Base-by-base conservation (phyloP, 2,329 filamentous ascomycete genomes). In the Scorias spongiosa region DNA sequence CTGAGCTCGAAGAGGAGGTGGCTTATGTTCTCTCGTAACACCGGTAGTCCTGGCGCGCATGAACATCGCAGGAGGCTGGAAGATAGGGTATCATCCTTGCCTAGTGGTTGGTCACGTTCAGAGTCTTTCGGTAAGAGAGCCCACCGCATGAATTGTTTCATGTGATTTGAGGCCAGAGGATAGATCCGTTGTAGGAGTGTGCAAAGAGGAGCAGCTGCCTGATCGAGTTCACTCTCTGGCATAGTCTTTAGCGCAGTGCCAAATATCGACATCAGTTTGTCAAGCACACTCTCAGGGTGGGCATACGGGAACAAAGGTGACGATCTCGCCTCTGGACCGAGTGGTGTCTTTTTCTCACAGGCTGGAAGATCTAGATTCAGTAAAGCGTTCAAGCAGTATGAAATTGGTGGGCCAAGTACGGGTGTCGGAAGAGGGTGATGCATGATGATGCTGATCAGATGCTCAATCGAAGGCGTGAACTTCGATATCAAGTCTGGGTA, bases 1-100 rank as follows among this genome's bases (percentile, higher is more conserved):
- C 87, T 94, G 26, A 96, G 71, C 50, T 93, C 83, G 59, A 93
- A 98, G 48, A 95, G 74, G 18, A 98, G 70, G 28, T 80, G 72
- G 0, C 83, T 84, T 42, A 93, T 81, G 14, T 76, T 75, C 40
- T 83, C 78, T 14, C 86, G 77, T 2, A 94, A 67, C 34, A 80
- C 78, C 0, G 84, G 77, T 0, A 83, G 74, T 38, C 77, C 63
- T 0, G 87, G 75, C 11, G 83, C 84, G 5, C 80, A 84, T 2
- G 84, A 86, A 36, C 91, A 76, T 44, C 78, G 76, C 42, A 98
- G 72, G 1, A 98, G 68, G 47, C 78, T 77, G 2, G 86, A 81
- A 1, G 89, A 74, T 0, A 96, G 67, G 0, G 80, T 83, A 26
- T 79, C 70, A 8, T 81, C 81, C 48, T 76, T 75, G 11, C 91